A percentile compares a stretch with the other conserved stretches of the same genome.
These are phyloP conservation scores for Triglochin maritima DNA, from an alignment of 106 monocot genomes.

Conservation along the genomic window DNA sequence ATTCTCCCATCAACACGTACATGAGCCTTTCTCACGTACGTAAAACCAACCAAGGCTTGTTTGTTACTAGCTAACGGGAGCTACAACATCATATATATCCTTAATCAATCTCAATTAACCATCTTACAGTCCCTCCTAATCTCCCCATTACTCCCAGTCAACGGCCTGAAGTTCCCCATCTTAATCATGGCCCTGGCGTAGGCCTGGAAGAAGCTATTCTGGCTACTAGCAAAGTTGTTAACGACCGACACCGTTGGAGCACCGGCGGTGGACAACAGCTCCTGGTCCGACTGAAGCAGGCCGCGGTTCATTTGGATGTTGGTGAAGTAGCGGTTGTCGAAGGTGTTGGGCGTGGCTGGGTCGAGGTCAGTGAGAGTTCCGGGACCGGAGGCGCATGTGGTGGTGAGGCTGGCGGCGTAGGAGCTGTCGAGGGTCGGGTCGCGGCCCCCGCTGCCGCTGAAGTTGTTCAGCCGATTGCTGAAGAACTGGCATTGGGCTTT, in stretches of 20 bases:
- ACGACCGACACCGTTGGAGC: slow-evolving; percentile 6
- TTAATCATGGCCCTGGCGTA: slow-evolving; percentile 14
- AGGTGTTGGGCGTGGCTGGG: not conserved
- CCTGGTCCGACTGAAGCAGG: slow-evolving; percentile 17
- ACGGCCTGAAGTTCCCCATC: slow-evolving; percentile 6
- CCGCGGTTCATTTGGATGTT: slow-evolving; percentile 4
- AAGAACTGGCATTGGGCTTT: slow-evolving; percentile 2
- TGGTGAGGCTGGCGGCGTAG: not conserved
- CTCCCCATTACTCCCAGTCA: slow-evolving; percentile 13
- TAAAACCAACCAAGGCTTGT: too few relatives aligned
- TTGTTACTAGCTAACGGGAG: too few relatives aligned
- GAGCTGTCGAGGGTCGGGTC: slow-evolving; percentile 9
- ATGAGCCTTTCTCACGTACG: too few relatives aligned
- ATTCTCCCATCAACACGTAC: too few relatives aligned
- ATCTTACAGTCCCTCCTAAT: slow-evolving; percentile 12
- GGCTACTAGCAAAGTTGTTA: not conserved
- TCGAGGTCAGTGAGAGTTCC: slow-evolving; percentile 3
- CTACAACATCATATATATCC: too few relatives aligned
- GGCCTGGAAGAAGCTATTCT: not conserved
- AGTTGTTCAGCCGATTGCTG: slow-evolving; percentile 9
- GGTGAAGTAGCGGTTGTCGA: slow-evolving; percentile 14
- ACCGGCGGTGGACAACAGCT: slow-evolving; percentile 5
- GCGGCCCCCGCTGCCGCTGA: too few relatives aligned
- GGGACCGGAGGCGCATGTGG: too few relatives aligned
- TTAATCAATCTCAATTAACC: slow-evolving; percentile 1